Evolutionary conservation across 352 stramenopile species (phyloP).

Genomic region (Pythium aquatile): DNA sequence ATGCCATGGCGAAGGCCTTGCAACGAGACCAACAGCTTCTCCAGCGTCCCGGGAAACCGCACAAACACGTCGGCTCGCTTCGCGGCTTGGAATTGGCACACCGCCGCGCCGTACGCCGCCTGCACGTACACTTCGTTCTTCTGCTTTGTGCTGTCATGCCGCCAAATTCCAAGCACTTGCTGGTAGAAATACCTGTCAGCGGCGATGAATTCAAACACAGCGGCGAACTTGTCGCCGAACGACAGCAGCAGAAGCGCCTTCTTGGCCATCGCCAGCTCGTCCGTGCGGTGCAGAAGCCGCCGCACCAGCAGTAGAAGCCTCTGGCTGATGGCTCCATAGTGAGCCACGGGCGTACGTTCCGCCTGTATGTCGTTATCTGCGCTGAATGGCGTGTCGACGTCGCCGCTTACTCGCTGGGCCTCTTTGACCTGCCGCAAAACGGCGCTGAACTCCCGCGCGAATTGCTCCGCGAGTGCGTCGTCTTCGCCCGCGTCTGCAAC

Average conservation of each 20-base stretch:
- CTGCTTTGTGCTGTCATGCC: neutral
- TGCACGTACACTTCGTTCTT: slow-evolving; percentile 33
- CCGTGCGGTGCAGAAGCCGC: slow-evolving; percentile 30
- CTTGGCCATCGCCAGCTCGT: slow-evolving; percentile 34
- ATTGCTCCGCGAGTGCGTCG: slow-evolving; percentile 43
- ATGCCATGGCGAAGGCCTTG: slow-evolving; percentile 42
- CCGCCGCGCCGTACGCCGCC: slow-evolving; percentile 43
- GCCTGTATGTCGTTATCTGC: slow-evolving; percentile 14
- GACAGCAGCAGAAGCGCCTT: slow-evolving; percentile 43
- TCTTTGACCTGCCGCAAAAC: slow-evolving; percentile 41
- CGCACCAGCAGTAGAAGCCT: slow-evolving; percentile 39
- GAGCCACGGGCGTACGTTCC: slow-evolving; percentile 33
- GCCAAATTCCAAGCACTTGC: slow-evolving; percentile 26
- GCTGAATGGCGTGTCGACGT: slow-evolving; percentile 2
- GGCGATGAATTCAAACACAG: slow-evolving; percentile 41
- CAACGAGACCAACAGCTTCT: slow-evolving; percentile 43
- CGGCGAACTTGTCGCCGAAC: slow-evolving; percentile 53
- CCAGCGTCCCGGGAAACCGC: slow-evolving; percentile 44
- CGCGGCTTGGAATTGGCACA: slow-evolving; percentile 41
- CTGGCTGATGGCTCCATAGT: slow-evolving; percentile 41
- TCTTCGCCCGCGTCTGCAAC: slow-evolving; percentile 16
- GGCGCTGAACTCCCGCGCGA: slow-evolving; percentile 46
- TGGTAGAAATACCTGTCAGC: slow-evolving; percentile 54
- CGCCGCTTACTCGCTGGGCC: slow-evolving; percentile 23
- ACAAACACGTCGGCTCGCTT: slow-evolving; percentile 38